Base-by-base conservation (phyloP, 225 moss, liverwort and hornwort species). In the Lunularia cruciata region DNA sequence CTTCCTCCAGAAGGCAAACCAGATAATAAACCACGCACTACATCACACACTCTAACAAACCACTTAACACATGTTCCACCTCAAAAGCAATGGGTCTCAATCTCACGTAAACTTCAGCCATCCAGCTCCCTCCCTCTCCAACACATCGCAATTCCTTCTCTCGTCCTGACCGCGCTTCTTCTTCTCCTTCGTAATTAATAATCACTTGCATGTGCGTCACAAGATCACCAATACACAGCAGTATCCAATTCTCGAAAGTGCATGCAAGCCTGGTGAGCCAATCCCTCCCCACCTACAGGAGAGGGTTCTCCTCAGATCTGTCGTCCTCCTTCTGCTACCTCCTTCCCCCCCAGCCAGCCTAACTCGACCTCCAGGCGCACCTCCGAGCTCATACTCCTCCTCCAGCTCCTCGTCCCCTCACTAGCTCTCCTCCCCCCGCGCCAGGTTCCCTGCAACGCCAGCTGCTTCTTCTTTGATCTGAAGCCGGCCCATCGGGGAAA, bases 281-380 rank as follows among this genome's bases (percentile, higher is more conserved):
- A 15, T 30, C 36, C 10, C 20, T 20, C 33, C 34, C 57, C 57
- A 15, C 32, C 57, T 33, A 34, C 57, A n/a, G n/a, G n/a, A n/a
- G 54, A 27, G 26, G 26, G 11, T 43, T 54, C 27, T 27, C 57
- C 32, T 18, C 59, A 37, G 59, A 60, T 60, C 59, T 37, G 35
- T 37, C 36, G 8, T 2, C 59, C 37, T 60, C 31, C 10, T 32
- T 2, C 3, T 10, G 3, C 43, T 32, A 14, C 47, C 47, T 14
- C 16, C 47, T 19, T 14, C 47, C 47, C 7, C 47, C 47, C 47
- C 47, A 6, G 3, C 47, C 47, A 11, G 36, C 16, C 60, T n/a
- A 60, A 37, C 60, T 15, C 60, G 33, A 37, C 20, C 37, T 33
- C 35, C 5, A 8, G 14, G 33, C 57, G 0, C 32, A 0, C 18